A percentile compares a stretch with the other conserved stretches of the same genome.
Conservation (phyloP, 352 stramenopile genomes). For the Phytophthora citrophthora region DNA sequence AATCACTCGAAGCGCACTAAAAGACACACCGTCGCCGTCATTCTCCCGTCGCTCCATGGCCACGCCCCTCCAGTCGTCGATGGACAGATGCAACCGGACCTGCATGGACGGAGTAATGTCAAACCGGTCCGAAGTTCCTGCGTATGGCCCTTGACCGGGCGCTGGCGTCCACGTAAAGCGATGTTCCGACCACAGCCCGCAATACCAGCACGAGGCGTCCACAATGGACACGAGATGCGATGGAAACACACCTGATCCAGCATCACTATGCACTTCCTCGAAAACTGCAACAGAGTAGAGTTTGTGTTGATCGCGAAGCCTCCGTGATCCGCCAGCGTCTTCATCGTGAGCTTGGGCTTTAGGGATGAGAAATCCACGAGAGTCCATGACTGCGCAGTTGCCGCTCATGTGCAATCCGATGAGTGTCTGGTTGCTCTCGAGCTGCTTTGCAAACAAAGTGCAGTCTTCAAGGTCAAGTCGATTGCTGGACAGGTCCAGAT, state of each 20-base stretch:
- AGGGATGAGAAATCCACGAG: constrained; percentile 67
- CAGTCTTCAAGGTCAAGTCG: constrained; percentile 69
- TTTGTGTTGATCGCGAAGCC: constrained; percentile 78
- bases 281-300: constrained; percentile 78
- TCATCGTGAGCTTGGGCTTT: constrained; percentile 46
- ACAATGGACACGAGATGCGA: constrained; percentile 57
- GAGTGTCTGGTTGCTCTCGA: constrained; percentile 78
- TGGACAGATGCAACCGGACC: constrained; percentile 66
- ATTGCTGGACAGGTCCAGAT: constrained; percentile 82
- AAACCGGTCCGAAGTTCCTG: constrained; percentile 33
- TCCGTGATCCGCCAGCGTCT: constrained; percentile 24
- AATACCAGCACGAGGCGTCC: constrained; percentile 83
- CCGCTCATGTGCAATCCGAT: constrained; percentile 80
- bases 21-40: constrained; percentile 46
- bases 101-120: constrained; percentile 44
- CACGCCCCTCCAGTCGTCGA: constrained; percentile 76
- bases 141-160: constrained; percentile 43
- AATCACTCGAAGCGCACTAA: constrained; percentile 64
- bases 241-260: constrained; percentile 56
- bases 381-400: constrained; percentile 74
- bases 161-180: constrained; percentile 71
- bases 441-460: constrained; percentile 57
- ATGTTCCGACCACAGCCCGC: constrained; percentile 75
- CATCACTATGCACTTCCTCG: constrained; percentile 70
- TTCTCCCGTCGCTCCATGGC: constrained; percentile 63